Evolutionary conservation across 441 rosid species (phyloP), one percentile per base, ranked within the genome.

Genomic region (Theobroma grandiflorum): DNA sequence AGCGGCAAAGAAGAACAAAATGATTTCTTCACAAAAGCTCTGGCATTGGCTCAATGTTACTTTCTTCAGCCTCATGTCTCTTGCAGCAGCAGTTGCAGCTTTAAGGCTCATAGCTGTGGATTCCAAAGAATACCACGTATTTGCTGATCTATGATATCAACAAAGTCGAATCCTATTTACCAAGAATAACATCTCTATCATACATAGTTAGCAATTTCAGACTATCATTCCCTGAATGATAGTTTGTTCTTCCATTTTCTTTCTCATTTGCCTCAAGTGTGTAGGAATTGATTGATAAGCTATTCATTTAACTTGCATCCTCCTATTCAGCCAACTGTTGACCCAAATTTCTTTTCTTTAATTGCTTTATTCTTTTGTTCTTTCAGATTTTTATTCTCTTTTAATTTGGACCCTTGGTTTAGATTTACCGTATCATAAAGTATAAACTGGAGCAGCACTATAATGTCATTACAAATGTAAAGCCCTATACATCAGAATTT

Each of bases 11-110:
- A 80, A 74, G 81, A 82, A 75, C 80, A 89, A 90, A 74, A 78
- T 95, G 66, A 81, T 64, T 37, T 37, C 90, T 38, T 9, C 83
- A 9, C 94, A 87, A 62, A 91, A 87, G 84, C 68, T 81, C 7
- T 96, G 99, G 99, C 99, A 94, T 81, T 94, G 99, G 99, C 71
- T 93, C 64, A 94, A 94, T 26, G 88, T 93, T 65, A 70, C 76
- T 3, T 86, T 94, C 87, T 96, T 96, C 43, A 78, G 91, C 42
- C 76, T 81, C 84, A 84, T 92, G 90, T 89, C 98, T 57, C 63
- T 86, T 42, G 95, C 97, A 6, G 97, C 98, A 0, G 85, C 91
- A 26, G 72, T 93, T 47, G 88, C 98, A 38, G 94, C 98, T 76
- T 47, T 94, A 26, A 89, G 95, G 84, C 97, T 94, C 26, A 93